These are phyloP conservation scores for Fraxinus dipetala DNA, from an alignment of 305 asterid species.

Conservation along the genomic window DNA sequence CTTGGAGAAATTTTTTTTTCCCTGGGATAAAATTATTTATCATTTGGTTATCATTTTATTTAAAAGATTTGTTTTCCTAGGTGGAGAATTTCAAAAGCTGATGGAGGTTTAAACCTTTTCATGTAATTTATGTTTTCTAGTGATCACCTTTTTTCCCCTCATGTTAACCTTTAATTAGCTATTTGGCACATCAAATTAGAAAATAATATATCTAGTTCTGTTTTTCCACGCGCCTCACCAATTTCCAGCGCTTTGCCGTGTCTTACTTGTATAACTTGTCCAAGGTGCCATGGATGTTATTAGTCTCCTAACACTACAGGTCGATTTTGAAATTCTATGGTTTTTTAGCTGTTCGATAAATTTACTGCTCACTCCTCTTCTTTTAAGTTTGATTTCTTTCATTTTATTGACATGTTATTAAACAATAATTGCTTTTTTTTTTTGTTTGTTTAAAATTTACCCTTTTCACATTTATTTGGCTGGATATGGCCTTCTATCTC, in stretches of 20 bases:
- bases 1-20: neutral
- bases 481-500: neutral
- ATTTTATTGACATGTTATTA: neutral
- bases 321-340: neutral
- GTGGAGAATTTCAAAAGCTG: neutral
- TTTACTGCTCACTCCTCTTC: neutral
- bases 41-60: neutral
- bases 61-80: neutral
- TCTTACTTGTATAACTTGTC: constrained; percentile 12
- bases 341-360: constrained; percentile 6
- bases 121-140: neutral
- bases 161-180: constrained; percentile 2
- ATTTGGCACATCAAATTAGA: constrained; percentile 8
- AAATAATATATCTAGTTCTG: constrained; percentile 9
- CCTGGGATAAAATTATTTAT: neutral
- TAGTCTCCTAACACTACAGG: constrained; percentile 2
- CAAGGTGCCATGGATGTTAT: neutral
- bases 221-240: neutral
- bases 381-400: neutral
- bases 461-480: neutral
- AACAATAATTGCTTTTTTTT: neutral
- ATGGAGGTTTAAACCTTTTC: neutral
- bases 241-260: neutral
- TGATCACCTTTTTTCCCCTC: neutral
- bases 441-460: neutral